Base-by-base conservation (phyloP, 2,329 filamentous ascomycete genomes). In the Lithohypha guttulata region DNA sequence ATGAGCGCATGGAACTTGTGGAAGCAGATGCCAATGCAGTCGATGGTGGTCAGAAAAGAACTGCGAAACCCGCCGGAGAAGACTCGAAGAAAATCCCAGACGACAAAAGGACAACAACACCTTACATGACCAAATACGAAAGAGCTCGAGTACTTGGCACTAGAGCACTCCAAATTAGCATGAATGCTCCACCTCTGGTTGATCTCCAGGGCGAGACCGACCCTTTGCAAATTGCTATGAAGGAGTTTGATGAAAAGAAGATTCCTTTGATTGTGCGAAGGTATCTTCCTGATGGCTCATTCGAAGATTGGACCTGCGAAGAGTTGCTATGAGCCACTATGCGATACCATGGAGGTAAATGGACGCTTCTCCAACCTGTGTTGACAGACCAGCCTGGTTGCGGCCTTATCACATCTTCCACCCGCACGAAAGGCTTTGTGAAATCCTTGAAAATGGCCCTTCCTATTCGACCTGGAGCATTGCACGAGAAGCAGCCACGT, bases 111-210 rank as follows among this genome's bases (percentile, higher is more conserved):
- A 82, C 77, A 17, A 98, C 91, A 6, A 98, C 91, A 19, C 91
- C 89, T 2, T 98, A 95, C 66, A 93, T 98, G 89, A 98, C 91
- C 51, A 98, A 98, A 68, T 98, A 98, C 65, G 91, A 98, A 71
- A 77, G 80, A 53, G 91, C 91, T 47, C 79, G 91, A 57, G 89
- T 98, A 43, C 66, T 98, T 48, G 91, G 91, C 33, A 96, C 91
- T 27, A 74, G 91, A 51, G 91, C 91, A 27, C 64, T 96, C 58
- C 91, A 98, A 64, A 96, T 98, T 58, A 95, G 91, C 67, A 93
- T 95, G 80, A 96, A 96, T 61, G 91, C 91, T 43, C 91, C 91
- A 2, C 87, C 96, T 20, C 73, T 98, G 31, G 91, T 98, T 37
- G 91, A 98, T 58, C 75, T 95, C 22, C 91, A 96, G 63, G 91